These are phyloP conservation scores for Fraxinus baroniana DNA, from an alignment of 305 asterid genomes.

Conservation along the genomic window DNA sequence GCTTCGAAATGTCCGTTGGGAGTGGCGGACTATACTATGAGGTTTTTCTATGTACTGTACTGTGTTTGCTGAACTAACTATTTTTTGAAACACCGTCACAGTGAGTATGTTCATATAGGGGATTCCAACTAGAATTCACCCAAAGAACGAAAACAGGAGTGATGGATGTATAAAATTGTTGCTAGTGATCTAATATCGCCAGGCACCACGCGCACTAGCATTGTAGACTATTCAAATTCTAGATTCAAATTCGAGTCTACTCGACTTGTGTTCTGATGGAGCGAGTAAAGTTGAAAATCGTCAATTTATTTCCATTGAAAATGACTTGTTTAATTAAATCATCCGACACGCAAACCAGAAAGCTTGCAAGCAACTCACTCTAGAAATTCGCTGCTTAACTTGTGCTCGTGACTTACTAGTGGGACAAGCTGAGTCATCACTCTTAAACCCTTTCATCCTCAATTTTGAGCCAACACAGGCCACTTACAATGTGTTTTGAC, in stretches of 20 bases:
- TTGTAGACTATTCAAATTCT: background rate
- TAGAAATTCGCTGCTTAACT: too few relatives aligned
- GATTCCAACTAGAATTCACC: background rate
- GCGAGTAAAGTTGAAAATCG: too few relatives aligned
- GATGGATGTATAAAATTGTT: background rate
- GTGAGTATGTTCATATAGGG: background rate
- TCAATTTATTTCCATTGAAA: background rate
- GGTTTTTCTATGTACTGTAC: background rate
- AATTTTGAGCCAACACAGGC: background rate
- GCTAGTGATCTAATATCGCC: background rate
- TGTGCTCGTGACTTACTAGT: too few relatives aligned
- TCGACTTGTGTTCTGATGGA: too few relatives aligned
- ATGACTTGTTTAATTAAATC: too few relatives aligned
- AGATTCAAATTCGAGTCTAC: background rate
- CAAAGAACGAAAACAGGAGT: background rate
- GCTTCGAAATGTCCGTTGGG: constrained; percentile 72
- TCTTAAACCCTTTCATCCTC: background rate
- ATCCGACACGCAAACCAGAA: background rate
- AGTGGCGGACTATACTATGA: constrained; percentile 68
- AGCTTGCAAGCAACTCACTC: too few relatives aligned
- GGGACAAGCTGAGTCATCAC: too few relatives aligned
- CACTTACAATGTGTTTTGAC: too few relatives aligned
- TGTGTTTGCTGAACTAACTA: constrained; percentile 30
- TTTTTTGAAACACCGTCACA: background rate
- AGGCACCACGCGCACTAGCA: background rate